Evolutionary conservation across 140 eudicot genomes (phyloP), one percentile per base, ranked within the genome.

Genomic region (Senecio squalidus): DNA sequence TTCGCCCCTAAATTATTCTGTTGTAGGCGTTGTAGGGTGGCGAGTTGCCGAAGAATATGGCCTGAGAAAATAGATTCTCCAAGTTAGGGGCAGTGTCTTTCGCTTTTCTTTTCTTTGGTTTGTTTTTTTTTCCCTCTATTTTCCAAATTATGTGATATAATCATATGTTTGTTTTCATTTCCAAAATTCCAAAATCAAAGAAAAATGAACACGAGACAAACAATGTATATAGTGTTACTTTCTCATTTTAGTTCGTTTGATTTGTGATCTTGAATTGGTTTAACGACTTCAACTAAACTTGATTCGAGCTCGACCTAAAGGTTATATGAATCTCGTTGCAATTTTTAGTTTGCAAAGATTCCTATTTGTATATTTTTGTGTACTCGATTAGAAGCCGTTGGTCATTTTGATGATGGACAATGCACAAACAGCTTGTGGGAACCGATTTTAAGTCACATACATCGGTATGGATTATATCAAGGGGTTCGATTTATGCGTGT

Each of bases 21-120:
- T 6, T 45, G 52, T 62, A 71, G 76, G 72, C n/a, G 53, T 33
- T 41, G 60, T 34, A 45, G 46, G 54, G 63, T 50, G 56, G 48
- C 55, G 60, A 57, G 51, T 41, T 14, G 68, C 68, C 56, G 75
- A 68, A 59, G 55, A 59, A 61, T 23, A 22, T 60, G 55, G 23
- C 45, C 51, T 64, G 76, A 62, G 76, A 71, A 62, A 9, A 62
- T 54, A 45, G 70, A 25, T 71, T 63, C 71, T 71, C 71, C 43
- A 24, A 41, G 6, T 3, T 30, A 44, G 58, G 58, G 44, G 53
- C 53, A 9, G n/a, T 36, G 64, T 55, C 28, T 55, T 62, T 62
- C 20, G 25, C 36, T 31, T 31, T 26, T 60, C 23, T 3, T 45
- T 62, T 45, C 44, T 58, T 70, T 61, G 3, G 21, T 62, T 62